Base-by-base conservation (phyloP, 2,329 filamentous ascomycete genomes). In the Lasiodiplodia hormozganensis region DNA sequence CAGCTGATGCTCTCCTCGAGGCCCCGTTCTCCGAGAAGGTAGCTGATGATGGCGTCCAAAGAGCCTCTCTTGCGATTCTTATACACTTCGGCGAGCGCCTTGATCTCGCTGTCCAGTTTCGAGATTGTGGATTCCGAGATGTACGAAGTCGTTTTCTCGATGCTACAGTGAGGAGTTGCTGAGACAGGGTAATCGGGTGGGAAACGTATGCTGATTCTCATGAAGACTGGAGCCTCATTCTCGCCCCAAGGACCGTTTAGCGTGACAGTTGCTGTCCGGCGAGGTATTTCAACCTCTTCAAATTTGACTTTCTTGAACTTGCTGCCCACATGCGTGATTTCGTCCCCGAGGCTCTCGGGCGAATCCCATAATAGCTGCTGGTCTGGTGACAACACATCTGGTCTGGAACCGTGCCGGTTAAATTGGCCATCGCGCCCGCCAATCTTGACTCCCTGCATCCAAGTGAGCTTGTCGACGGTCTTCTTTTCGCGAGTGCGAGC, bases 391-490 rank as follows among this genome's bases (percentile, higher is more conserved):
- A 70, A 40, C 0, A 71, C 70, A 34, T 68, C 58, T 14, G 64
- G 72, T 70, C 68, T 68, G 21, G 72, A 72, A 11, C 74, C 73
- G 34, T 75, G 70, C 14, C 68, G 69, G 38, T 65, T 47, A 51
- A 65, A 64, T 14, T 51, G 40, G 10, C 77, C 74, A 38, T 74
- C 72, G 16, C 75, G 76, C 47, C 76, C 81, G 81, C 84, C 85
- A 67, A 90, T 88, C 71, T 88, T 89, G 51, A 90, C 87, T 62
- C 88, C 88, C 68, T 86, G 86, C 85, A 90, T 89, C 88, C 88
- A 90, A 2, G 84, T 82, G 67, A 90, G 89, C 18, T 87, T 86
- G 68, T 88, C 87, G 25, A 84, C 84, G 67, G 86, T 84, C 51
- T 82, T 83, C 62, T 82, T 81, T 67, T 82, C 72, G 49, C 78